Base-by-base conservation (phyloP, 495 filamentous ascomycete species). In the Talaromyces wortmannii region DNA sequence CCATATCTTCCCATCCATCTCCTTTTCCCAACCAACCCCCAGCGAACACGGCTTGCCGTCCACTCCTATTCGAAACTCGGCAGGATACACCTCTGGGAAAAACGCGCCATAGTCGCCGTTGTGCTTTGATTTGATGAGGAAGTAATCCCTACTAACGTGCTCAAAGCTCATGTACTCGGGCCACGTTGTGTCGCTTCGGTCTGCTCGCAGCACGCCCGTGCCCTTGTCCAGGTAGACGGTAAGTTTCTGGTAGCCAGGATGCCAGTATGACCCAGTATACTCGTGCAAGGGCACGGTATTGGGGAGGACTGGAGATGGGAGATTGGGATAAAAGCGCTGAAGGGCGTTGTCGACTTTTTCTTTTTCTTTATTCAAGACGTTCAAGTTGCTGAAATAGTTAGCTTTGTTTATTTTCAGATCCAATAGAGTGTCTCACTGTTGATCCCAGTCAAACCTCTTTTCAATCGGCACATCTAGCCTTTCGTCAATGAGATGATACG, bases 41-140 rank as follows among this genome's bases (percentile, higher is more conserved):
- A 71, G 29, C 48, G 48, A 57, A n/a, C 51, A 57, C 7, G 66
- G 62, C 8, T 23, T 59, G 10, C 72, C 71, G 43, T 61, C 59
- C 0, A 61, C 63, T 1, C 67, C 69, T 5, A 76, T 31, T 17
- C 57, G 57, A 30, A 74, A 74, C 51, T 69, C 66, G 6, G 63
- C 68, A 5, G 54, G 54, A 43, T 50, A 50, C 36, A 52, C 40
- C 29, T 17, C 44, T 5, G 55, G 47, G 17, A 32, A 36, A 23
- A 50, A 49, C 0, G 54, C 45, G 6, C 54, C 54, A 10, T 33
- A 23, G 12, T 56, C 54, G 5, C 46, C 46, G 10, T 50, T 12
- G 31, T 57, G 55, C 4, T 23, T 16, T 6, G 46, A 43, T 0
- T n/a, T 51, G 0, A 49, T 15, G 10, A 66, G 8, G 48, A 66